phyloP scores from a whole-genome alignment of 176 grass and related monocot genomes.

The Bothriochloa decipiens region DNA sequence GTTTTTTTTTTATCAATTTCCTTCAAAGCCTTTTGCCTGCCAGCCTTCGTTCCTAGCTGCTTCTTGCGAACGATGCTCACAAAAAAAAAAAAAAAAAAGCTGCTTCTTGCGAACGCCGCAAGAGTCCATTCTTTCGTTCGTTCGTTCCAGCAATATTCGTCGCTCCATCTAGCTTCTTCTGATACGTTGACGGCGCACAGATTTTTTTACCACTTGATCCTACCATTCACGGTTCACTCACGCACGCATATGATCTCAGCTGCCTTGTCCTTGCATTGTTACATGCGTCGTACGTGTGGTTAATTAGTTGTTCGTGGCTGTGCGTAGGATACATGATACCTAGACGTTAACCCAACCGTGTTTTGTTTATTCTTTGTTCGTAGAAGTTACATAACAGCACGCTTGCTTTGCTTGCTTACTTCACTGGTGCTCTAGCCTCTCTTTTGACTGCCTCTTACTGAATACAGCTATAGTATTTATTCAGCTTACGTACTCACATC shows the following conservation, averaged over 20 bases:
- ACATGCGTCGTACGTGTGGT: neutral
- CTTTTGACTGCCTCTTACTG: no score
- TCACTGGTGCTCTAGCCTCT: neutral
- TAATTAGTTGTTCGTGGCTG: neutral
- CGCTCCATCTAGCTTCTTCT: neutral
- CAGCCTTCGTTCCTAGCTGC: no score
- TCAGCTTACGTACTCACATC: no score
- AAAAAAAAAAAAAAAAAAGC: no score
- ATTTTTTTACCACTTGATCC: neutral
- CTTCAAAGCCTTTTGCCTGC: neutral
- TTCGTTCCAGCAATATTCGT: no score
- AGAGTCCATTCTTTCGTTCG: neutral
- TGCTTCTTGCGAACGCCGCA: no score
- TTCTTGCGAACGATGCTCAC: no score
- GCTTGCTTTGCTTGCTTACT: no score
- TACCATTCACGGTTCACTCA: neutral
- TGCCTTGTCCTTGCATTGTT: neutral
- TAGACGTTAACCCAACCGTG: constrained; percentile 26
- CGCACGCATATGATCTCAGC: neutral
- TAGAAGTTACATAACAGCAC: neutral
- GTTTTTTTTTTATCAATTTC: neutral
- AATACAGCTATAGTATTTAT: no score
- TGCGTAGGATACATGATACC: constrained; percentile 4
- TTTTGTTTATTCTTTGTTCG: neutral
- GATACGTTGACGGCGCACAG: neutral